Evolutionary conservation across 2,329 filamentous ascomycete genomes (phyloP), one percentile per base, ranked within the genome.

Genomic region (Pseudocercospora cruenta): DNA sequence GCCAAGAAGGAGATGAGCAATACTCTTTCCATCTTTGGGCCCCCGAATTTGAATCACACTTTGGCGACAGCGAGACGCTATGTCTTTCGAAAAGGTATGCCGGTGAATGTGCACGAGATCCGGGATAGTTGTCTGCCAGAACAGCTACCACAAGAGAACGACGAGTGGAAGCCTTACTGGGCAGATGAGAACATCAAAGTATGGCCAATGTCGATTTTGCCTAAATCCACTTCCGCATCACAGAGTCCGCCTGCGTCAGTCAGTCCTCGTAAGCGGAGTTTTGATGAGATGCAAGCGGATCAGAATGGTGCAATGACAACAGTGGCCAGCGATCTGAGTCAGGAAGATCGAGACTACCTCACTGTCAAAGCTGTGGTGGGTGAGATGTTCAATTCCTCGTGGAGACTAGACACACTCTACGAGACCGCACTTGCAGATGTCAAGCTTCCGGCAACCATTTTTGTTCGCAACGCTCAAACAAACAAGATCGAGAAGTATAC

Each of bases 21-120:
- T 14, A 80, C 78, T 19, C 75, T 93, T 65, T 86, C 85, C n/a
- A 82, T 98, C 12, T 91, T 96, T 76, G 94, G 92, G 2, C 88
- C 90, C 4, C 88, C 88, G 60, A 98, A 98, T 76, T 79, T 98
- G 62, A 86, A 88, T 54, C 90, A 97, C 75, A 85, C 88, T 5
- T 79, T 99, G 64, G 94, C 93, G n/a, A 92, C 93, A 0, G 90
- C 91, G 16, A 87, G 95, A 54, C 84, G 89, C 33, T 97, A 97
- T 78, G 88, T 98, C 58, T 94, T 97, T 73, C 87, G 95, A 43
- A 93, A 92, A 72, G 90, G 92, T 0, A 85, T 96, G 76, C 90
- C 90, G 0, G 80, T 97, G n/a, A 82, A 81, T 33, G 84, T 90
- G 1, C 84, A 87, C 68, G 95, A 99, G 78, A 86, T 91, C 58